Conservation (phyloP, 345 rosid species). For the Eucalyptus decipiens region DNA sequence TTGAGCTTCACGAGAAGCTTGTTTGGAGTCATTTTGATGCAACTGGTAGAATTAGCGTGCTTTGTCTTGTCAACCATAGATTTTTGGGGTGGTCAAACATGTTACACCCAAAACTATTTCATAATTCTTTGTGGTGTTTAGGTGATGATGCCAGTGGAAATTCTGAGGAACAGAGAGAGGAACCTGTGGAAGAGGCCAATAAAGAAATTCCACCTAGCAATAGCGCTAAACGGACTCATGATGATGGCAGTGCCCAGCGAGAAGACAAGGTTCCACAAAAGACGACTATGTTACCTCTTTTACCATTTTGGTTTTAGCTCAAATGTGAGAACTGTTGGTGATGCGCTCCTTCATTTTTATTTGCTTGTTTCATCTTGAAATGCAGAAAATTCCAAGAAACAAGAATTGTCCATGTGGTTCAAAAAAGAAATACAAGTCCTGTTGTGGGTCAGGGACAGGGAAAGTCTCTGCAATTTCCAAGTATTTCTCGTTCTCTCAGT, state of each 20-base stretch:
- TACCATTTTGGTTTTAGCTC: neutral
- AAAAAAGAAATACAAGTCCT: slow-evolving; percentile 83
- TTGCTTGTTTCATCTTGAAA: neutral
- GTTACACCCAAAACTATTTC: neutral
- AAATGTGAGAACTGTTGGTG: neutral
- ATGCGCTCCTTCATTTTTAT: neutral
- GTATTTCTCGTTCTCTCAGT: slow-evolving; percentile 16
- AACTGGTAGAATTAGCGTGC: neutral
- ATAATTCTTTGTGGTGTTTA: slow-evolving; percentile 1
- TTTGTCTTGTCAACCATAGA: neutral
- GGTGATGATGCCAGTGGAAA: slow-evolving; percentile 18
- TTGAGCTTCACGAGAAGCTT: neutral
- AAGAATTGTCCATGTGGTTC: slow-evolving; percentile 79
- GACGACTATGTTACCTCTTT: neutral
- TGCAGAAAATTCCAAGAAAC: slow-evolving; percentile 61
- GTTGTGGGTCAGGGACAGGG: slow-evolving; percentile 61
- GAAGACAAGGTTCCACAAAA: slow-evolving; percentile 46
- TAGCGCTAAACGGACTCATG: slow-evolving; percentile 8
- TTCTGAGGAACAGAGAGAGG: slow-evolving; percentile 18
- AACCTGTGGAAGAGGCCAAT: slow-evolving; percentile 6
- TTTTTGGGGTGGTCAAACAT: neutral
- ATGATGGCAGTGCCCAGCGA: slow-evolving; percentile 8
- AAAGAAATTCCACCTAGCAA: slow-evolving; percentile 15
- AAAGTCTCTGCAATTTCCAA: slow-evolving; percentile 34
- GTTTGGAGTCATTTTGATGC: neutral